phyloP scores from a whole-genome alignment of 345 rosid genomes.

The Camelina neglecta region DNA sequence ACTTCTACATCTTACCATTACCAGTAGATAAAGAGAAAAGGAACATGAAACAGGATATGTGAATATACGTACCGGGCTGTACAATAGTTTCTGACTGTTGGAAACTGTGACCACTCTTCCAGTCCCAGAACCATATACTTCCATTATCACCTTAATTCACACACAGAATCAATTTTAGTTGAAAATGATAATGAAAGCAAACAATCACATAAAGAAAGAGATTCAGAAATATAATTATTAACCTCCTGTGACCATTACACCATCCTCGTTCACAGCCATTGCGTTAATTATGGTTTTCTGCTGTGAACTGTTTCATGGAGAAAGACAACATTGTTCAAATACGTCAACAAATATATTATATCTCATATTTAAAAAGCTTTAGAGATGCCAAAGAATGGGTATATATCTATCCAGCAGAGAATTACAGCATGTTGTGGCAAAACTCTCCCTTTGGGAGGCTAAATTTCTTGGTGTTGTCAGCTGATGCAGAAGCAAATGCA shows the following conservation, averaged over 20 bases:
- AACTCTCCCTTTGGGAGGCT: conserved; percentile 93
- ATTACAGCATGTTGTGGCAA: conserved; percentile 90
- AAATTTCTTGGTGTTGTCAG: conserved; percentile 94
- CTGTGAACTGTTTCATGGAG: conserved; percentile 72
- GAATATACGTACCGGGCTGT: conserved; percentile 65
- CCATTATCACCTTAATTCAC: conserved; percentile 83
- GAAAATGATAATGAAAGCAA: background rate
- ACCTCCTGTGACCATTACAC: conserved; percentile 98
- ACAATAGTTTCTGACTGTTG: conserved; percentile 96
- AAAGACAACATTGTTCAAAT: background rate
- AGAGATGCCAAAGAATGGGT: conserved; percentile 17
- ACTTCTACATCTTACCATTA: conserved; percentile 10
- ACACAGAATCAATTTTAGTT: conserved; percentile 6
- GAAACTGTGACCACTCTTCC: conserved; percentile 98
- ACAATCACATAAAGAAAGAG: background rate
- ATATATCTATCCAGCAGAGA: background rate
- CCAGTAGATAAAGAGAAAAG: background rate
- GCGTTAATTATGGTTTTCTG: conserved; percentile 95
- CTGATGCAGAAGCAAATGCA: conserved; percentile 96
- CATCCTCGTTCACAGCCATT: conserved; percentile 96
- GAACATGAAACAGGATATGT: conserved; percentile 15
- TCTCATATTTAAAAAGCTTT: background rate
- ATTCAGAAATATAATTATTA: background rate
- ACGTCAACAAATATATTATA: background rate
- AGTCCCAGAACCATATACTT: conserved; percentile 99